Percentiles rank a stretch among this genome's conserved stretches.
These are phyloP conservation scores for Hemisphaericaspora lyxosophila DNA, from an alignment of 1,139 yeast genomes.

Conservation along the genomic window DNA sequence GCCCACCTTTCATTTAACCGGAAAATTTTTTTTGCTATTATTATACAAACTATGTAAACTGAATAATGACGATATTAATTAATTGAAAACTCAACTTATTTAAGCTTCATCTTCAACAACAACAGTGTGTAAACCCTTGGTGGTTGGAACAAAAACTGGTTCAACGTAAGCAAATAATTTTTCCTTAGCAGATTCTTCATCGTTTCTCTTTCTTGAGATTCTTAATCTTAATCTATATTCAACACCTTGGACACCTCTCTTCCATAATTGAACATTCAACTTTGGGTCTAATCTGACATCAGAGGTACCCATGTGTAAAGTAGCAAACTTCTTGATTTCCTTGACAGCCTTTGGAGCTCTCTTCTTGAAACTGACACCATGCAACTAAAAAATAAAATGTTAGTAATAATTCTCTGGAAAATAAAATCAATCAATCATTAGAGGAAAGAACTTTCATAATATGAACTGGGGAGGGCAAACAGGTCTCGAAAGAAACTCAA, in stretches of 20 bases:
- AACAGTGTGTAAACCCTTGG: constrained; percentile 97
- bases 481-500: too few relatives aligned
- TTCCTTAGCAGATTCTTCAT: constrained; percentile 99
- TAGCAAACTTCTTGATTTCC: constrained; percentile 98
- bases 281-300: constrained; percentile 99
- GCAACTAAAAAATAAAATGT: constrained; percentile 53
- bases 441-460: too few relatives aligned
- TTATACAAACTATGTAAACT: constrained; percentile 12
- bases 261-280: constrained; percentile 98
- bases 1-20: too few relatives aligned
- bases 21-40: constrained; percentile 7
- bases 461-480: too few relatives aligned
- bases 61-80: constrained; percentile 1
- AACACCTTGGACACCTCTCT: constrained; percentile 99
- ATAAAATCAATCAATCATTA: too few relatives aligned
- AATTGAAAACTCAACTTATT: constrained; percentile 1
- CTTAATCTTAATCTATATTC: constrained; percentile 98
- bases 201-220: constrained; percentile 99
- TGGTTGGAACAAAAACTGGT: constrained; percentile 91
- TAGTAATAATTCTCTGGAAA: too few relatives aligned
- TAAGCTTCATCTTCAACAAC: constrained; percentile 77
- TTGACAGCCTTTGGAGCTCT: constrained; percentile 99
- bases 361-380: constrained; percentile 98
- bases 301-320: constrained; percentile 98
- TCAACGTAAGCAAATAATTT: constrained; percentile 98